phyloP scores from a whole-genome alignment of 768 basidiomycete species.

The Lactifluus echinatus region DNA sequence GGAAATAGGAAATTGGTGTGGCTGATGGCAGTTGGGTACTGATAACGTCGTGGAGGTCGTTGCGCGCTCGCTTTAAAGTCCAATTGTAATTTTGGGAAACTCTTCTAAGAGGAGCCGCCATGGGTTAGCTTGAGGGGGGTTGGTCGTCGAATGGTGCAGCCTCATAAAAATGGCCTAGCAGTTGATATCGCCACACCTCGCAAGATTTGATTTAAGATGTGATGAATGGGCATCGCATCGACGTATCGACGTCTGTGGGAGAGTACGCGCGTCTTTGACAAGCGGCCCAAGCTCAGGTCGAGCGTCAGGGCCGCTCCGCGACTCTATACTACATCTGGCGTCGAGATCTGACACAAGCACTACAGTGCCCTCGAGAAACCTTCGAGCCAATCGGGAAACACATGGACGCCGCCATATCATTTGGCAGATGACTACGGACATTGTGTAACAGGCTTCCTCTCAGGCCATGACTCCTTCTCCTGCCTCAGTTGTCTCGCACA shows the following conservation, averaged over 20 bases:
- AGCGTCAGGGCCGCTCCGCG: too few species aligned
- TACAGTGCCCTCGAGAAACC: too few species aligned
- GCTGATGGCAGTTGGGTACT: background rate
- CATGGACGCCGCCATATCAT: background rate
- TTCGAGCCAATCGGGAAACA: background rate
- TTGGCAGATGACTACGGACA: background rate
- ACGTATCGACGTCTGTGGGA: too few species aligned
- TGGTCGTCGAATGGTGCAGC: background rate
- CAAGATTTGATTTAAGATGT: too few species aligned
- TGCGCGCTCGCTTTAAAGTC: constrained; percentile 14
- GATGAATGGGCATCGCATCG: too few species aligned
- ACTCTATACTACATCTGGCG: too few species aligned
- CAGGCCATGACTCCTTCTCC: background rate
- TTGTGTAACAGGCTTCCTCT: background rate
- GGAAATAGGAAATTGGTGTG: too few species aligned
- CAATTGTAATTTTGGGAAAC: constrained; percentile 9
- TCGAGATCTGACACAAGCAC: too few species aligned
- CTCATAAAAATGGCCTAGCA: background rate
- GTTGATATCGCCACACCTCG: too few species aligned
- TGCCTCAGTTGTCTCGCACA: background rate
- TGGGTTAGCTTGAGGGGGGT: background rate
- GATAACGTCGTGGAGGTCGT: constrained; percentile 5
- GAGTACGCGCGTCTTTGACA: too few species aligned
- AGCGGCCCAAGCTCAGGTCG: too few species aligned
- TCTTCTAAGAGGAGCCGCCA: constrained; percentile 11